Evolutionary conservation across 163 green algal genomes (phyloP).

Genomic region (Scenedesmus sp.): DNA sequence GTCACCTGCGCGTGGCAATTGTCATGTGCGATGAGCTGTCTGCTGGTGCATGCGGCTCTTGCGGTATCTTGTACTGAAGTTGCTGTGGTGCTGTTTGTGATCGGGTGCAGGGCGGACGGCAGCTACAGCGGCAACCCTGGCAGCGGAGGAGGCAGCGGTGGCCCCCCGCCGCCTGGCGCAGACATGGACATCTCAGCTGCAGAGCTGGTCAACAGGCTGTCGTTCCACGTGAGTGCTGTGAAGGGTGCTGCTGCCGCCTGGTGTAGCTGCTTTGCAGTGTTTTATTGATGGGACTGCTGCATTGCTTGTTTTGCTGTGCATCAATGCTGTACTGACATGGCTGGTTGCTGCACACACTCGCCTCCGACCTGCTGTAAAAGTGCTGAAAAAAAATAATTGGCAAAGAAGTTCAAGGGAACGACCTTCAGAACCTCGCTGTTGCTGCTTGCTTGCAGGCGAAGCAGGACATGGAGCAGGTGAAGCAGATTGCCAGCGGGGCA

Average conservation of each 20-base stretch:
- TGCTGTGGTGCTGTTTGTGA: background rate
- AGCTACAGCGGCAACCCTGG: conserved; percentile 39
- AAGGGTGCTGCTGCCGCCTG: background rate
- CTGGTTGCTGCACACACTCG: background rate
- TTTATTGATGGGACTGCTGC: background rate
- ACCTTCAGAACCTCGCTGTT: background rate
- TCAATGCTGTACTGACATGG: background rate
- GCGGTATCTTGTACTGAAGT: background rate
- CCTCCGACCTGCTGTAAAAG: background rate
- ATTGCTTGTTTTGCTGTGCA: background rate
- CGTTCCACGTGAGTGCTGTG: conserved; percentile 67
- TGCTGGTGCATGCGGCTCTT: background rate
- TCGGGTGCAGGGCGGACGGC: conserved; percentile 8
- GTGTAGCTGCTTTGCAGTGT: background rate
- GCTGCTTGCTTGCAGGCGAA: conserved; percentile 58
- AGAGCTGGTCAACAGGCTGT: conserved; percentile 89
- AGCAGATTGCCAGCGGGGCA: conserved; percentile 73
- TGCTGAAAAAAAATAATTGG: background rate
- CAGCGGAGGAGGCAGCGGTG: conserved; percentile 14
- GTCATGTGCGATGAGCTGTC: background rate
- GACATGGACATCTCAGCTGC: conserved; percentile 82
- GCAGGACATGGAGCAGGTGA: conserved; percentile 79
- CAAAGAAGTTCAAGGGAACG: background rate
- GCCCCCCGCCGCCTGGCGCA: conserved; percentile 13
- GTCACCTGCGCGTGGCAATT: background rate